Percentiles rank a stretch among this genome's conserved stretches.
phyloP scores from a whole-genome alignment of 176 grass and related monocot species.

The Aegilops longissima region DNA sequence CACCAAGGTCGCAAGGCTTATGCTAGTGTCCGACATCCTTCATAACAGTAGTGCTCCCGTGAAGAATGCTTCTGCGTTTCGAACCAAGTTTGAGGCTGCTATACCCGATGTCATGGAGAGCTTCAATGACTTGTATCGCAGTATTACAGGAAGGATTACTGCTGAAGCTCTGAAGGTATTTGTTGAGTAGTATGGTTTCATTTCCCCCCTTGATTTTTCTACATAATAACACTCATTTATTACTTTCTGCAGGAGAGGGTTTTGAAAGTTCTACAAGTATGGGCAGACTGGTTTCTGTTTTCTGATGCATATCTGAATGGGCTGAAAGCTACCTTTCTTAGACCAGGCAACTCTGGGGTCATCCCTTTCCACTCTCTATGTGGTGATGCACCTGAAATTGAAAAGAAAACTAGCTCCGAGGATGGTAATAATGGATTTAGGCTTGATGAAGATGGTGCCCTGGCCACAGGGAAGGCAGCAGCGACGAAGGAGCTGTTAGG shows the following conservation, averaged over 20 bases:
- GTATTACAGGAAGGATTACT: constrained; percentile 92
- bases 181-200: constrained; percentile 15
- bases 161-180: constrained; percentile 97
- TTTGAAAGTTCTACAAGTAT: constrained; percentile 97
- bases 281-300: constrained; percentile 99
- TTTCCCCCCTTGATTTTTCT: constrained; percentile 24
- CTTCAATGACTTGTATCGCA: constrained; percentile 91
- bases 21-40: constrained; percentile 96
- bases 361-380: constrained; percentile 73
- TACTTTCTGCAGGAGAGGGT: constrained; percentile 74
- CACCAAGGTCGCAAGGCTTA: constrained; percentile 96
- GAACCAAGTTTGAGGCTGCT: constrained; percentile 90
- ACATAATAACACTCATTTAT: constrained; percentile 33
- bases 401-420: constrained; percentile 70
- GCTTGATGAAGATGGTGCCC: constrained; percentile 84
- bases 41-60: constrained; percentile 97
- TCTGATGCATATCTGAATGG: constrained; percentile 99
- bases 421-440: constrained; percentile 61
- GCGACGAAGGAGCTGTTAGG: constrained; percentile 76
- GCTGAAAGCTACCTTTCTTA: constrained; percentile 83
- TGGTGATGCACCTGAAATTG: constrained; percentile 90
- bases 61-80: constrained; percentile 94
- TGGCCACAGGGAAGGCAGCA: constrained; percentile 81
- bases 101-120: constrained; percentile 95
- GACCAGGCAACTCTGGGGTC: constrained; percentile 82